Base-by-base conservation (phyloP, 495 filamentous ascomycete species). In the Amphirosellinia nigrospora region DNA sequence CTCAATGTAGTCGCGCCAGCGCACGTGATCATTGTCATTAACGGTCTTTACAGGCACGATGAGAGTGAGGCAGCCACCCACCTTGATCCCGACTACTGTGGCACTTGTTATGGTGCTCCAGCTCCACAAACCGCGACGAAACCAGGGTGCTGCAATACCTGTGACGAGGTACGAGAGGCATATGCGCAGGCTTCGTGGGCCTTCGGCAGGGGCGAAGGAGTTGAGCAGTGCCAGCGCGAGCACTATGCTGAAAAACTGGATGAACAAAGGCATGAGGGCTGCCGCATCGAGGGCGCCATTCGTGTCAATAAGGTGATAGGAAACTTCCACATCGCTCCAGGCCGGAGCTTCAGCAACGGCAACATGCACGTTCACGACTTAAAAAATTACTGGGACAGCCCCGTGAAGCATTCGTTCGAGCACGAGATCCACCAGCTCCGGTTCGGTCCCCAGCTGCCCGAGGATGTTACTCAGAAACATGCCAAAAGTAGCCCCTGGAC, bases 281-380 rank as follows among this genome's bases (percentile, higher is more conserved):
- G 96, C 80, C 93, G 97, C 34, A 91, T 99, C 69, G 94, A 98
- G 74, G 96, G 96, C 68, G 91, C 89, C 15, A 86, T 99, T 70
- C 91, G 92, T 36, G 96, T 99, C 53, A 99, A 98, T 84, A 99
- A 99, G 79, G 96, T 99, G 2, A 86, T 98, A 64, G 96, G 96
- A 52, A 99, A 99, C 82, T 99, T 99, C 88, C 96, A 99, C 82
- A 92, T 99, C 74, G 96, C 96, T 2, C 96, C 96, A 1, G 96
- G 96, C 75, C 90, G 94, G 80, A 93, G 89, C 77, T 98, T 97
- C 86, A 94, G 90, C 73, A 96, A 91, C 76, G 92, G 92, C 63
- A 96, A 97, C 81, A 90, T 98, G 89, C 96, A 99, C 80, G 93
- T 97, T 38, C 96, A 99, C 82, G 96, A 99, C 76, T 85, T 98